Conservation (phyloP, 192 early-diverging fungal species). For the Kickxella alabastrina region DNA sequence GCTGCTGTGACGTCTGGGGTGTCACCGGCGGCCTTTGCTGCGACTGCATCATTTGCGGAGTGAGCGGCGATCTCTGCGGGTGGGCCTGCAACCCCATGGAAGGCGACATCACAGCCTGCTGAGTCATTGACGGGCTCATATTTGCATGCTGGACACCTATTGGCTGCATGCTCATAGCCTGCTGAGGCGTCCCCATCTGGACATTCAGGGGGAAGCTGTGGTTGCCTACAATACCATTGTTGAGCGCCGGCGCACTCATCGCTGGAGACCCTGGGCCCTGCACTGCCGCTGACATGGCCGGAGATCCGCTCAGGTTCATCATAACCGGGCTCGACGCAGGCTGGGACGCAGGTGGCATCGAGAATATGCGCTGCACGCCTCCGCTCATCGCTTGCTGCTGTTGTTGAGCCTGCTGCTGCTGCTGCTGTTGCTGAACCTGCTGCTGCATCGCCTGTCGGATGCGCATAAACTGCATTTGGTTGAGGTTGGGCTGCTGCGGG, state of each 20-base stretch:
- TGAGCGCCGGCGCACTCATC: conserved; percentile 9
- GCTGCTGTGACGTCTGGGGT: conserved; percentile 2
- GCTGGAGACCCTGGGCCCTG: conserved; percentile 11
- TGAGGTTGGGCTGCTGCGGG: conserved; percentile 17
- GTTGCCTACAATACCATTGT: background rate
- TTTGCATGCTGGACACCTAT: conserved; percentile 5
- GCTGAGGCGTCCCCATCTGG: conserved; percentile 1
- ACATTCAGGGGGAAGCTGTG: conserved; percentile 5
- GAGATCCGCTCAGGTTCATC: conserved; percentile 9
- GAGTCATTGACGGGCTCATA: conserved; percentile 11
- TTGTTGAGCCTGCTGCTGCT: conserved; percentile 11
- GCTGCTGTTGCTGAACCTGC: conserved; percentile 11
- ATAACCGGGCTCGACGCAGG: conserved; percentile 18
- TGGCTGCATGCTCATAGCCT: conserved; percentile 1
- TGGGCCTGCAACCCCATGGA: conserved; percentile 9
- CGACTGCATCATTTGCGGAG: conserved; percentile 1
- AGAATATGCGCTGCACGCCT: conserved; percentile 16
- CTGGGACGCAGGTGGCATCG: conserved; percentile 14
- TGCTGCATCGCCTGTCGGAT: conserved; percentile 35
- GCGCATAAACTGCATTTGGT: conserved; percentile 35
- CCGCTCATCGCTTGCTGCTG: conserved; percentile 22
- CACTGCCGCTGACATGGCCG: background rate
- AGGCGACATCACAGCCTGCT: conserved; percentile 16
- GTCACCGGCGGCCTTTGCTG: conserved; percentile 11
- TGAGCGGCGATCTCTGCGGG: conserved; percentile 7